phyloP scores from a whole-genome alignment of 2,329 filamentous ascomycete species.

The Cytospora chrysosperma region DNA sequence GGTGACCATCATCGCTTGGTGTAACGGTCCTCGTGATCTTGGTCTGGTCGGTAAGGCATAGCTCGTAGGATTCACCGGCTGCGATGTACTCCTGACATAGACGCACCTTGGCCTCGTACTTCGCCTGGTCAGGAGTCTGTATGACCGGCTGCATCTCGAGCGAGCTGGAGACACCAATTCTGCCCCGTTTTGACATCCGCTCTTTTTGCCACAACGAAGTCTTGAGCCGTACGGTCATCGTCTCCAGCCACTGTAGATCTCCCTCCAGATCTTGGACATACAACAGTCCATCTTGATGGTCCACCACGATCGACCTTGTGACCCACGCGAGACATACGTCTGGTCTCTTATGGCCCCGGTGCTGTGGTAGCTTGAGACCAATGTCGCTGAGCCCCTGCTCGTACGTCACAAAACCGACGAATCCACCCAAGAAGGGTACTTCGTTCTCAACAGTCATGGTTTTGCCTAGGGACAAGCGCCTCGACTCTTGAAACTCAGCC shows the following conservation, averaged over 20 bases:
- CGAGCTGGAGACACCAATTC: constrained; percentile 35
- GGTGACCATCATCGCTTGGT: constrained; percentile 30
- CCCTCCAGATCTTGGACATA: constrained; percentile 65
- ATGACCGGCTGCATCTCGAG: constrained; percentile 39
- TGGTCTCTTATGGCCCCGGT: constrained; percentile 47
- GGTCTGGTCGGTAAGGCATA: constrained; percentile 79
- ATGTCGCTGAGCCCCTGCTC: constrained; percentile 72
- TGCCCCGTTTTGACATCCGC: constrained; percentile 22
- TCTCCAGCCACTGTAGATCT: constrained; percentile 45
- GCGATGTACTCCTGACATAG: constrained; percentile 70
- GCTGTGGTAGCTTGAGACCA: constrained; percentile 40
- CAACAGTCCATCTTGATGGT: constrained; percentile 61
- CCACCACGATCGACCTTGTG: constrained; percentile 73
- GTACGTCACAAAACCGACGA: constrained; percentile 83
- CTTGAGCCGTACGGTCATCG: constrained; percentile 34
- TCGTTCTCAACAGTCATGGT: constrained; percentile 26
- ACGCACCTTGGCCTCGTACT: constrained; percentile 67
- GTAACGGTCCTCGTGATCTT: constrained; percentile 45
- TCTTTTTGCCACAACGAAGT: constrained; percentile 31
- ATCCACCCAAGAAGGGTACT: constrained; percentile 74
- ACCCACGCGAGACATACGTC: constrained; percentile 78
- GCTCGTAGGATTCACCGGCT: constrained; percentile 79
- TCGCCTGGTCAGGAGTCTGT: constrained; percentile 15
- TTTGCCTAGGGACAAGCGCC: constrained; percentile 27
- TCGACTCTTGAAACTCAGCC: constrained; percentile 43